Evolutionary conservation across 352 stramenopile species (phyloP), one percentile per base, ranked within the genome.

Genomic region (Phytophthora niederhauseri): DNA sequence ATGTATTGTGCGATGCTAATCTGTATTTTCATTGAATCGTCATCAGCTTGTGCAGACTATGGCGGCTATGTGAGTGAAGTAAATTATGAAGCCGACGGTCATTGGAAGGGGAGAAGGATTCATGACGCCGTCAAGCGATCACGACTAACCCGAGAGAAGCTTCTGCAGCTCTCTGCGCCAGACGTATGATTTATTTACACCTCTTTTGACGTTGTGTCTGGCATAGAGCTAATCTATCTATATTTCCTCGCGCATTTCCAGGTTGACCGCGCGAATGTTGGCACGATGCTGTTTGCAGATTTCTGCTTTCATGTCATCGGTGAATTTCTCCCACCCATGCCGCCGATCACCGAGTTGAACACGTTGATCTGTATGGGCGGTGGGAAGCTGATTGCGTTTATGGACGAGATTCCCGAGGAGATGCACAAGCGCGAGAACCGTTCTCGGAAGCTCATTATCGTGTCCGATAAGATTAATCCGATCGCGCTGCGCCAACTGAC

Each of bases 261-360:
- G 64, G 38, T 61, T 19, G 48, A 65, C 34, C 28, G 41, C 28
- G 68, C 62, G 17, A 54, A 60, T 9, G 45, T 94, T 19, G 89
- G 89, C 7, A 93, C 89, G 9, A 84, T 81, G 58, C 64, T 96
- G 38, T 96, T 96, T 76, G 75, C 70, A 17, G 65, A 73, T 2
- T 87, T 85, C 26, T 92, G 85, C 38, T 94, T 92, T 60, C 74
- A 90, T 61, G 76, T 96, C 20, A 77, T 82, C 26, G 89, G 89
- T 17, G 84, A 94, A 17, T 96, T 94, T 60, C 63, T 94, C 34
- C 75, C 84, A 41, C 89, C 89, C 17, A 91, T 94, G 82, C 89
- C 89, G 15, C 78, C 85, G 1, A 77, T 81, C 6, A 58, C 64
- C 3, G 89, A 96, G 50, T 69, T 96, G 24, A 78, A 93, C 41